phyloP scores from a whole-genome alignment of 306 rosid species.

The Prunus dulcis region DNA sequence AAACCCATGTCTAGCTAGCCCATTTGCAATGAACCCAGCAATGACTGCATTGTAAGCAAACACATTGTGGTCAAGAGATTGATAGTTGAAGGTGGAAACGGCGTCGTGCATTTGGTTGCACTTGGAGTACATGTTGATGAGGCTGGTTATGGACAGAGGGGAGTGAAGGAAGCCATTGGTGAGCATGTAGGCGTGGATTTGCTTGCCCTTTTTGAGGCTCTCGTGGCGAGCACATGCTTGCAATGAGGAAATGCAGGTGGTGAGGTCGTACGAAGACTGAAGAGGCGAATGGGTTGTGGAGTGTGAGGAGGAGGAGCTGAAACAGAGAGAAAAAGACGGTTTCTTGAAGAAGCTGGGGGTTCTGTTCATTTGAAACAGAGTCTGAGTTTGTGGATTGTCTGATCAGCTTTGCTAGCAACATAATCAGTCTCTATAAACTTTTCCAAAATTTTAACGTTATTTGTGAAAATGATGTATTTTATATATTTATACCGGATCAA shows the following conservation, averaged over 20 bases:
- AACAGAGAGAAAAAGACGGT: constrained; percentile 14
- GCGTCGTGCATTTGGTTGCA: constrained; percentile 52
- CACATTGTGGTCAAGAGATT: constrained; percentile 44
- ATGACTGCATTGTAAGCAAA: constrained; percentile 71
- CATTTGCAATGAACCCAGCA: constrained; percentile 65
- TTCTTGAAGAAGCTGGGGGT: constrained; percentile 16
- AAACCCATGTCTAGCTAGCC: constrained; percentile 36
- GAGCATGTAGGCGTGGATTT: constrained; percentile 50
- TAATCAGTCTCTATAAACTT: background rate
- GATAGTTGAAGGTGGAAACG: constrained; percentile 43
- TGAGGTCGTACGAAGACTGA: constrained; percentile 22
- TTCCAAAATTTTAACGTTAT: background rate
- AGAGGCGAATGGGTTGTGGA: background rate
- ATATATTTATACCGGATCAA: no score
- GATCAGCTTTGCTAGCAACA: background rate
- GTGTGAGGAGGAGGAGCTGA: constrained; percentile 37
- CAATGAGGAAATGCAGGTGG: constrained; percentile 50
- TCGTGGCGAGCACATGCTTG: constrained; percentile 55
- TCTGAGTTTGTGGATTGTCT: background rate
- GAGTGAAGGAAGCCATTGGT: constrained; percentile 49
- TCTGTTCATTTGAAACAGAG: constrained; percentile 24
- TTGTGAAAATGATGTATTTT: no score
- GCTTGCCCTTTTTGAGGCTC: constrained; percentile 50
- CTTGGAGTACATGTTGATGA: constrained; percentile 84
- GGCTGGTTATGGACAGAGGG: constrained; percentile 62